phyloP scores from a whole-genome alignment of 108 stramenopile genomes.

The Nannochloropsis oceanica region DNA sequence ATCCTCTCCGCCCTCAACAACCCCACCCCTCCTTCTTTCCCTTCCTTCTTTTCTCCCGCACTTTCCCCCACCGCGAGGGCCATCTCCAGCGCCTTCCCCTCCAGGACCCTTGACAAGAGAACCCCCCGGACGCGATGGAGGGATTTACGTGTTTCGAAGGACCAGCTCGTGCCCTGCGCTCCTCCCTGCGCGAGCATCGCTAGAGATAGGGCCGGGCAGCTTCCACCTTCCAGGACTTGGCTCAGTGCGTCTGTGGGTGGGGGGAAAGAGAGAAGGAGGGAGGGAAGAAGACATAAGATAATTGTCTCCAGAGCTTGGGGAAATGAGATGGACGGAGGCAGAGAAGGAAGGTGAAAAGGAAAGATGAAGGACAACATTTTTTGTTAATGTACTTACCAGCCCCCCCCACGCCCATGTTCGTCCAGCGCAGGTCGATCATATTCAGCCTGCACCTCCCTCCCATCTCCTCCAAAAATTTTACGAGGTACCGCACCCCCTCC shows the following conservation, averaged over 20 bases:
- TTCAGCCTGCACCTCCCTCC: neutral
- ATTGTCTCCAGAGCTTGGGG: neutral
- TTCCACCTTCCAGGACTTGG: neutral
- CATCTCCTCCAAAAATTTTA: neutral
- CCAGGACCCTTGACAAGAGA: neutral
- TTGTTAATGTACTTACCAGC: neutral
- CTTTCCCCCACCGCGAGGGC: neutral
- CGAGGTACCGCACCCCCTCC: neutral
- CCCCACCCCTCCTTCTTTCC: neutral
- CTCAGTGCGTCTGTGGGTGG: neutral
- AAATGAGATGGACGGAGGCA: neutral
- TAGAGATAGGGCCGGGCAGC: neutral
- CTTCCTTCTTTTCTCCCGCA: neutral
- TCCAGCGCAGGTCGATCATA: neutral
- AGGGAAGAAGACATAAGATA: neutral
- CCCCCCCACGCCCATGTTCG: neutral
- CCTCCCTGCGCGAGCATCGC: neutral
- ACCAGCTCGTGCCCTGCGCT: neutral
- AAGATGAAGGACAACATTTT: neutral
- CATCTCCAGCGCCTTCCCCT: neutral
- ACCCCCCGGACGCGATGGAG: neutral
- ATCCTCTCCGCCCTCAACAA: neutral
- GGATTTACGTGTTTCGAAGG: neutral
- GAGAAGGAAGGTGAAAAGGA: neutral
- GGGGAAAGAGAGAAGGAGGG: neutral